Conservation (phyloP, 2,329 filamentous ascomycete species). For the Fusarium metavorans region DNA sequence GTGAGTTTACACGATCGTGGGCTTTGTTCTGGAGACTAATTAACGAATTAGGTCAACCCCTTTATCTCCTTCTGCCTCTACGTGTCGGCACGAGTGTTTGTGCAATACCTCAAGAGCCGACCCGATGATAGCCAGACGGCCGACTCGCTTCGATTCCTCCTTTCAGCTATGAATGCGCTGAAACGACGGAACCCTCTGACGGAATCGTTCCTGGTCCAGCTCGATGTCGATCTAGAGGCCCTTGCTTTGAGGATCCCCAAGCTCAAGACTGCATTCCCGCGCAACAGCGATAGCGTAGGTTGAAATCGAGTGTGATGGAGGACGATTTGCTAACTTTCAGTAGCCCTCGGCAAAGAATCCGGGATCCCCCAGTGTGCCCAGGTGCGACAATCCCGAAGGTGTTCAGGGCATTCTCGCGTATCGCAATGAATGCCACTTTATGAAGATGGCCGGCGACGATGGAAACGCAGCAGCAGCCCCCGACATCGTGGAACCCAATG, state of each 20-base stretch:
- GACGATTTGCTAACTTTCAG: slow-evolving; percentile 33
- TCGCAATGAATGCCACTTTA: slow-evolving; percentile 58
- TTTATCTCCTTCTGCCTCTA: slow-evolving; percentile 97
- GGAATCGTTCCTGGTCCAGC: slow-evolving; percentile 92
- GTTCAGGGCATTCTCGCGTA: slow-evolving; percentile 59
- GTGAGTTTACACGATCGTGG: slow-evolving; percentile 64
- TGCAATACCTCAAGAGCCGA: slow-evolving; percentile 95
- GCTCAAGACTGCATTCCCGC: slow-evolving; percentile 66
- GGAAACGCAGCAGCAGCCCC: slow-evolving; percentile 54
- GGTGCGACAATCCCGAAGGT: slow-evolving; percentile 52
- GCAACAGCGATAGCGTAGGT: slow-evolving; percentile 65
- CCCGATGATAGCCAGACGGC: slow-evolving; percentile 83
- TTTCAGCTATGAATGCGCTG: slow-evolving; percentile 90
- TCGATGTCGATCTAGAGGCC: slow-evolving; percentile 90
- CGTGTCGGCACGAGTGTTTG: slow-evolving; percentile 93
- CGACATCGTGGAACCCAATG: slow-evolving; percentile 53
- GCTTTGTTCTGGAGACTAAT: slow-evolving; percentile 11
- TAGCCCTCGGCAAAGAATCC: slow-evolving; percentile 46
- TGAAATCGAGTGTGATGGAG: neutral
- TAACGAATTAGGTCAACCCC: slow-evolving; percentile 80
- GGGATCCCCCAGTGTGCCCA: slow-evolving; percentile 32
- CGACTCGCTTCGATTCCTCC: slow-evolving; percentile 88
- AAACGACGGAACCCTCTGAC: slow-evolving; percentile 91
- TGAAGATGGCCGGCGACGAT: slow-evolving; percentile 55
- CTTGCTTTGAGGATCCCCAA: slow-evolving; percentile 72